Percentiles rank a stretch among this genome's conserved stretches.
phyloP scores from a whole-genome alignment of 75 land plant genomes.

The Chamaecyparis obtusa region DNA sequence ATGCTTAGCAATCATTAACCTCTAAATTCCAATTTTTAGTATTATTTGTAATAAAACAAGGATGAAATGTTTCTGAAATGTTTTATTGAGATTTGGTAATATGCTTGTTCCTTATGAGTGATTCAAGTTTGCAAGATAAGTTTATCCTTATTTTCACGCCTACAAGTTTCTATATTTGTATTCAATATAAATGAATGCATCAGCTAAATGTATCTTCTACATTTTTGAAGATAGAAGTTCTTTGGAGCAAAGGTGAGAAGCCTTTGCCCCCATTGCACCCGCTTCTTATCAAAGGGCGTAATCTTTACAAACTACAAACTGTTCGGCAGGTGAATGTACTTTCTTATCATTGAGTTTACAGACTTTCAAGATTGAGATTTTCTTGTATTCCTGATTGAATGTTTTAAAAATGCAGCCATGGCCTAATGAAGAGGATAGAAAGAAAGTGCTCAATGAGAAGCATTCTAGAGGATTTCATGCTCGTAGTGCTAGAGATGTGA shows the following conservation, averaged over 20 bases:
- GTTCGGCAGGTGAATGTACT: conserved; percentile 53
- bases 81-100: background rate
- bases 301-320: conserved; percentile 73
- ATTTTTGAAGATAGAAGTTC: conserved; percentile 69
- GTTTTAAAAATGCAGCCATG: conserved; percentile 36
- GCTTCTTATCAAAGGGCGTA: conserved; percentile 83
- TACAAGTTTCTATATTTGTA: background rate
- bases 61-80: too few species aligned
- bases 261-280: conserved; percentile 70
- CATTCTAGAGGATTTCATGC: conserved; percentile 57
- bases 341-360: background rate
- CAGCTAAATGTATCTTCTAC: background rate
- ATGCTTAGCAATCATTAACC: too few species aligned
- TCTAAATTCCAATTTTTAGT: background rate
- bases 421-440: conserved; percentile 59
- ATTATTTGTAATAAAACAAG: too few species aligned
- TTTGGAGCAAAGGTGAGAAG: conserved; percentile 80
- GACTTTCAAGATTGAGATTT: conserved; percentile 2
- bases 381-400: background rate
- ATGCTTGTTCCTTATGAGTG: background rate
- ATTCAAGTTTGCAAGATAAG: too few species aligned
- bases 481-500: conserved; percentile 37
- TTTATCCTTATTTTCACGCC: too few species aligned
- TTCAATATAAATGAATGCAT: too few species aligned
- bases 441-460: conserved; percentile 50